Evolutionary conservation across 2,329 filamentous ascomycete species (phyloP), one percentile per base, ranked within the genome.

Genomic region (Botrytis byssoidea): DNA sequence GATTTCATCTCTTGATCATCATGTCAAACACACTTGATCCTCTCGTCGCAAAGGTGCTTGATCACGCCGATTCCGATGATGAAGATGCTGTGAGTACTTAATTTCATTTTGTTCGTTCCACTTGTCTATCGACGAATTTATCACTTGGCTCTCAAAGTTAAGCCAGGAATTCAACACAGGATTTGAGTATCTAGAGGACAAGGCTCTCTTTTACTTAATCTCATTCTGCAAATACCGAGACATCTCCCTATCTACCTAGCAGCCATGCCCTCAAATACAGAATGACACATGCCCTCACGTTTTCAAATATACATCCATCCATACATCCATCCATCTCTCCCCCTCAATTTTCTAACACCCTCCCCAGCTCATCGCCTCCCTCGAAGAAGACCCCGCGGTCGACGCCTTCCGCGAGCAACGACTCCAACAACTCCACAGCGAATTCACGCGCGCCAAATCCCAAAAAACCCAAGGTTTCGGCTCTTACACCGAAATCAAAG

Each of bases 401-500:
- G 84, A 86, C 76, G 87, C 85, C 48, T 85, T 89, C 77, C 86
- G 88, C 73, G 88, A 89, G 78, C 85, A 86, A 76, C 84, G 88
- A 55, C 83, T 89, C 70, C 86, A 89, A 75, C 87, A 89, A 78
- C 82, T 90, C 22, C 87, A 89, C 78, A 83, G 84, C 59, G 88
- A 89, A 79, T 85, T 87, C 74, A 80, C 84, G 57, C 84, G 85
- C 61, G 86, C 87, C 68, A 86, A 87, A 75, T 80, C 83, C 18
- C 83, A 88, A 80, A 85, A 85, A 74, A 83, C 82, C 55, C 83
- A 83, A 74, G 85, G 85, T 16, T 86, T 87, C 79, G 88, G 88
- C 57, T 84, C 80, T 16, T 89, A 88, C 77, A 82, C 82, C 10
- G 86, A 89, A 78, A 85, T 88, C 79, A 88, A 86, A 77, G 87